Evolutionary conservation across 176 grass and related monocot species (phyloP).

Genomic region (Zizania latifolia): DNA sequence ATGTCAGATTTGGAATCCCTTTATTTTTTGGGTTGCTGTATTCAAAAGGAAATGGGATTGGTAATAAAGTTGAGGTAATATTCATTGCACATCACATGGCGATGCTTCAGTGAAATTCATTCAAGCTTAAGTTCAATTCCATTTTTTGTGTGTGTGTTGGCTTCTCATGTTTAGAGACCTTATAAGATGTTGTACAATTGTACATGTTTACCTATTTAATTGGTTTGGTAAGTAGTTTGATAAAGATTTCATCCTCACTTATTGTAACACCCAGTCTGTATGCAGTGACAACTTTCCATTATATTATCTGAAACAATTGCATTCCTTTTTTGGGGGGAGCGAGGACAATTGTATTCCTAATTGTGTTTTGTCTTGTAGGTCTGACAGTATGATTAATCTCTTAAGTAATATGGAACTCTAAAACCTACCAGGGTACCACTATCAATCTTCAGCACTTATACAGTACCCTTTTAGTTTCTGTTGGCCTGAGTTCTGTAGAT

Average conservation of each 20-base stretch:
- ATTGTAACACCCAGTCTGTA: background rate
- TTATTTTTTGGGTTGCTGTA: slow-evolving; percentile 55
- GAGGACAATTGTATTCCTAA: no score
- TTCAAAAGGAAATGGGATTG: slow-evolving; percentile 38
- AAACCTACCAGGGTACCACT: background rate
- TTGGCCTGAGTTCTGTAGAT: background rate
- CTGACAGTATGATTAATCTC: background rate
- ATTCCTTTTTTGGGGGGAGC: no score
- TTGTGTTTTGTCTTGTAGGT: background rate
- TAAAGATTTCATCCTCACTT: background rate
- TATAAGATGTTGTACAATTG: slow-evolving; percentile 12
- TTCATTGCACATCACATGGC: slow-evolving; percentile 37
- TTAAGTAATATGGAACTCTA: background rate
- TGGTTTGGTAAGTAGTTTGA: slow-evolving; percentile 4
- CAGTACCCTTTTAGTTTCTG: no score
- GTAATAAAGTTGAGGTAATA: slow-evolving; percentile 66
- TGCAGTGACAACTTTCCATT: background rate
- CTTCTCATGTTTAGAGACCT: slow-evolving; percentile 3
- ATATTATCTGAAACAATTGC: background rate
- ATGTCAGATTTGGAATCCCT: slow-evolving; percentile 26
- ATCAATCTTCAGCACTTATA: background rate
- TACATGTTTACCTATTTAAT: slow-evolving; percentile 5
- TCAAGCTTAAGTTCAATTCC: slow-evolving; percentile 1
- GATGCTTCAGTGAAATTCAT: background rate
- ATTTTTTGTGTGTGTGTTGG: slow-evolving; percentile 8